Evolutionary conservation across 345 rosid genomes (phyloP).

Genomic region (Angophora floribunda): DNA sequence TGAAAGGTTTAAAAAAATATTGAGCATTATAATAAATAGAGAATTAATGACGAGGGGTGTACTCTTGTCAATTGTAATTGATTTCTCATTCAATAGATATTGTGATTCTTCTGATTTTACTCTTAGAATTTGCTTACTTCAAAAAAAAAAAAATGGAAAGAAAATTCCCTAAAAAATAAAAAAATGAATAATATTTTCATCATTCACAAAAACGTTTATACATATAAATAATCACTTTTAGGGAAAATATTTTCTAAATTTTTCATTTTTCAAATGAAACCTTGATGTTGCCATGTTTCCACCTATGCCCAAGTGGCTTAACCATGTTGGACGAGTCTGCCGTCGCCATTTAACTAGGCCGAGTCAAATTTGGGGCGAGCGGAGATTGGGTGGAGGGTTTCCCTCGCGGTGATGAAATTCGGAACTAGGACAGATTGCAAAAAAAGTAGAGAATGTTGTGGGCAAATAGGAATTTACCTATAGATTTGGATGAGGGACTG

Average conservation of each 20-base stretch:
- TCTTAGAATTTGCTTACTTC: accelerated
- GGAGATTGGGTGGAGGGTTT: not conserved
- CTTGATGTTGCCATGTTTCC: accelerated
- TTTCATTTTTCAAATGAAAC: accelerated
- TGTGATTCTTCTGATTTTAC: accelerated
- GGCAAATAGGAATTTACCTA: not conserved
- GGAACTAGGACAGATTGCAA: not conserved
- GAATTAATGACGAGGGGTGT: accelerated
- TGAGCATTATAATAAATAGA: accelerated
- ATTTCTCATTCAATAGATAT: not conserved
- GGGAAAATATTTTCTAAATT: accelerated
- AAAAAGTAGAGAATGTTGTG: not conserved
- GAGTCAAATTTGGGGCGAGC: not conserved
- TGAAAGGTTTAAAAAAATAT: not conserved
- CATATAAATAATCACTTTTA: not conserved
- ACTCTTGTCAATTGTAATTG: not conserved
- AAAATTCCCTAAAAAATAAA: accelerated
- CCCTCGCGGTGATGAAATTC: not conserved
- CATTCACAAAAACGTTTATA: accelerated
- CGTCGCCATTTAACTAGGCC: accelerated
- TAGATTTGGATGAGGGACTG: not conserved
- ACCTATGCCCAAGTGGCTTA: not conserved
- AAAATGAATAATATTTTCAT: not conserved
- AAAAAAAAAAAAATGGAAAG: accelerated
- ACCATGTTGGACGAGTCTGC: accelerated